Percentiles rank a stretch among this genome's conserved stretches.
Conservation (phyloP, 768 basidiomycete species). For the Psilocybe cubensis region DNA sequence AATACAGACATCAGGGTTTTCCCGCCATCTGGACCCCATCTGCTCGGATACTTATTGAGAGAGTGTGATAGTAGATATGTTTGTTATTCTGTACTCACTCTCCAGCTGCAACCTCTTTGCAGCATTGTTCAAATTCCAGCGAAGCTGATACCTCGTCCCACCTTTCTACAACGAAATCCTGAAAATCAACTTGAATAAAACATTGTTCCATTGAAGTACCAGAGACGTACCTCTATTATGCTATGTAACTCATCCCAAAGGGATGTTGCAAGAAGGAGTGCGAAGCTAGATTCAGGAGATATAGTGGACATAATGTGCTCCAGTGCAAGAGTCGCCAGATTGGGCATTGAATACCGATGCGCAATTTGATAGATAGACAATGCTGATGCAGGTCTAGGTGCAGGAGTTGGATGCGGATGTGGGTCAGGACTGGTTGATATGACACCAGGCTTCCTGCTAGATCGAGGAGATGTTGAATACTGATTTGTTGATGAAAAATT, state of each 20-base stretch:
- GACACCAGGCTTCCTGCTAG: slow-evolving; percentile 38
- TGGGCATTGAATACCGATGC: slow-evolving; percentile 73
- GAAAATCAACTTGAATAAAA: slow-evolving; percentile 11
- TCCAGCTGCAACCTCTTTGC: slow-evolving; percentile 72
- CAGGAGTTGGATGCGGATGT: slow-evolving; percentile 68
- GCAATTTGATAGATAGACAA: slow-evolving; percentile 78
- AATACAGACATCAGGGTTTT: slow-evolving; percentile 70
- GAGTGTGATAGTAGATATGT: background rate
- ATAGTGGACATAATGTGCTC: slow-evolving; percentile 77
- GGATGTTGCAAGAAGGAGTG: slow-evolving; percentile 67
- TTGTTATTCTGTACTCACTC: slow-evolving; percentile 51
- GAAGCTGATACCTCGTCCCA: slow-evolving; percentile 73
- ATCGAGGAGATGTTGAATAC: slow-evolving; percentile 52
- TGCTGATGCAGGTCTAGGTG: slow-evolving; percentile 70
- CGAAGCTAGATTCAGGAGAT: slow-evolving; percentile 67
- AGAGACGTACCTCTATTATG: slow-evolving; percentile 55
- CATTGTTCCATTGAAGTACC: background rate
- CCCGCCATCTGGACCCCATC: slow-evolving; percentile 75
- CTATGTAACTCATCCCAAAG: slow-evolving; percentile 67
- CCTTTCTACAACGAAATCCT: slow-evolving; percentile 79
- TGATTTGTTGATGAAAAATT: slow-evolving; percentile 38
- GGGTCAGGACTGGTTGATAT: slow-evolving; percentile 55
- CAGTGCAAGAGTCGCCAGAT: slow-evolving; percentile 65
- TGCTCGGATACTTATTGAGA: slow-evolving; percentile 28
- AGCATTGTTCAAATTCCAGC: slow-evolving; percentile 69